These are phyloP conservation scores for Solanum acaule DNA, from an alignment of 257 asterid genomes.

Conservation along the genomic window DNA sequence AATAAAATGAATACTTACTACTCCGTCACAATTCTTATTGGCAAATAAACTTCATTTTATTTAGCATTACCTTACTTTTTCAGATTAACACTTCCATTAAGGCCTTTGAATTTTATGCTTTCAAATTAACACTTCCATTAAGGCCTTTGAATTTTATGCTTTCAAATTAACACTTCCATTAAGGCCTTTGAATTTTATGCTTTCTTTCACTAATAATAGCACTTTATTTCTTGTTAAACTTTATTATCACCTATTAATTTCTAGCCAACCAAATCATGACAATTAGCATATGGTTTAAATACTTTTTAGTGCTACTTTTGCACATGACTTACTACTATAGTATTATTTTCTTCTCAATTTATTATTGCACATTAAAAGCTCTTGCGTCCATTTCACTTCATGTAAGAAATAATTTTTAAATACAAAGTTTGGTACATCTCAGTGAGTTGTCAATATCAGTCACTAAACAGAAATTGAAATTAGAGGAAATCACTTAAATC, in stretches of 20 bases:
- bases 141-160: neutral
- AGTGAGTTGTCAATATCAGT: neutral
- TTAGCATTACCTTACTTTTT: neutral
- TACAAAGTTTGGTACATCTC: neutral
- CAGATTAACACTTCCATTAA: neutral
- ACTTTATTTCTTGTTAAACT: neutral
- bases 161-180: neutral
- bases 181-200: neutral
- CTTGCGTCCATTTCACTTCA: neutral
- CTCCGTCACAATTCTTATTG: fast-evolving
- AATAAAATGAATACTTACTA: neutral
- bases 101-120: neutral
- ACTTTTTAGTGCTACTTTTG: neutral
- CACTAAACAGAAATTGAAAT: neutral
- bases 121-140: neutral
- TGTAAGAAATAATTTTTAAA: neutral
- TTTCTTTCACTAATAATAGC: too few relatives aligned
- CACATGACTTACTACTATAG: neutral
- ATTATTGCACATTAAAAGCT: neutral
- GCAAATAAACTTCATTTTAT: neutral
- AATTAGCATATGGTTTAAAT: neutral
- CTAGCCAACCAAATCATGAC: neutral
- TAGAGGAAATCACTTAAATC: neutral
- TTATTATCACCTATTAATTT: neutral
- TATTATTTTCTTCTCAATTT: neutral